phyloP scores from a whole-genome alignment of 257 asterid genomes.

The Fraxinus excelsior region DNA sequence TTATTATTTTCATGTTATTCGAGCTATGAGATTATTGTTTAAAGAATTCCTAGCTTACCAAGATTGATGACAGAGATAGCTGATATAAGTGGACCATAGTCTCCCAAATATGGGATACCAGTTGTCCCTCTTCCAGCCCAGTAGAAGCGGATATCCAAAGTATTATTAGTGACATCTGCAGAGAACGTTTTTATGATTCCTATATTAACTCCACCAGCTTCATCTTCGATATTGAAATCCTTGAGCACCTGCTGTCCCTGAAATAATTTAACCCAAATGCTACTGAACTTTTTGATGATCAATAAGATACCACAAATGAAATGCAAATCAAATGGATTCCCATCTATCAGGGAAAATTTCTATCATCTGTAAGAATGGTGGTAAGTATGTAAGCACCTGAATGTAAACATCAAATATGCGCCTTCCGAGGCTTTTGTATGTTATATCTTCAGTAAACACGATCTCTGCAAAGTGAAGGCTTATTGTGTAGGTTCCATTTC shows the following conservation, averaged over 20 bases:
- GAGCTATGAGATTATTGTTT: background rate
- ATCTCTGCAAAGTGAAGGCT: slow-evolving; percentile 80
- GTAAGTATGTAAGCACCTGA: slow-evolving; percentile 45
- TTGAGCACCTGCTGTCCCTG: slow-evolving; percentile 62
- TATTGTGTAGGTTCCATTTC: slow-evolving; percentile 59
- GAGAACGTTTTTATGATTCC: slow-evolving; percentile 40
- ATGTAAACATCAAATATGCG: slow-evolving; percentile 71
- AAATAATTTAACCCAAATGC: slow-evolving; percentile 3
- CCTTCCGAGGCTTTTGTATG: slow-evolving; percentile 62
- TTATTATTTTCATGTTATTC: background rate
- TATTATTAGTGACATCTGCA: slow-evolving; percentile 51
- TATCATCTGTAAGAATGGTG: background rate
- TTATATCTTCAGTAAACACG: slow-evolving; percentile 48
- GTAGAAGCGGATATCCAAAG: slow-evolving; percentile 65
- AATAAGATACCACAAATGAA: background rate
- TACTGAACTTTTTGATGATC: background rate
- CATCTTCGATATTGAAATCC: slow-evolving; percentile 75
- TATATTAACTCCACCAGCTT: slow-evolving; percentile 77
- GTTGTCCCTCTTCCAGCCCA: slow-evolving; percentile 95
- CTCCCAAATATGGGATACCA: slow-evolving; percentile 63
- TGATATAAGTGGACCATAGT: slow-evolving; percentile 86
- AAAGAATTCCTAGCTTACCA: slow-evolving; percentile 37
- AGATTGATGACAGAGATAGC: slow-evolving; percentile 66
- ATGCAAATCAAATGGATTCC: background rate
- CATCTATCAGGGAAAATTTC: background rate